phyloP scores from a whole-genome alignment of 805 yeast genomes.

The Yamadazyma philogaea region DNA sequence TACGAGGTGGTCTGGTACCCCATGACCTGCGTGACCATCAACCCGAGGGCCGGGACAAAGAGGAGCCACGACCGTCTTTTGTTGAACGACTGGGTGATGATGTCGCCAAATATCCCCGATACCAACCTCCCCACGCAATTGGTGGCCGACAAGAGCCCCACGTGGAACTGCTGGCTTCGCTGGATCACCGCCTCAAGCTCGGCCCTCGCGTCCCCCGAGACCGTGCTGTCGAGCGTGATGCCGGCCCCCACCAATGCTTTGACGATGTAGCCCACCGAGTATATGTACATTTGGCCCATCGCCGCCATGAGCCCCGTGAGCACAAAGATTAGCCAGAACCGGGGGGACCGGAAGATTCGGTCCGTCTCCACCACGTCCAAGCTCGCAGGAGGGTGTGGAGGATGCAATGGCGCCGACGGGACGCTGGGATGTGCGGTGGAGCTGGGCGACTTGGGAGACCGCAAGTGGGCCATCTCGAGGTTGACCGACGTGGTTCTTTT shows the following conservation, averaged over 20 bases:
- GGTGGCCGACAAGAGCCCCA: constrained; percentile 63
- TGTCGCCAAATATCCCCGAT: constrained; percentile 65
- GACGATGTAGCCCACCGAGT: constrained; percentile 46
- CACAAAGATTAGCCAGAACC: constrained; percentile 39
- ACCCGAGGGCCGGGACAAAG: constrained; percentile 47
- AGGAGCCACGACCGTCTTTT: constrained; percentile 54
- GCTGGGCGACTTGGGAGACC: constrained; percentile 3
- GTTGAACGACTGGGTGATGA: constrained; percentile 44
- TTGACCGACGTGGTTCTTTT: constrained; percentile 8
- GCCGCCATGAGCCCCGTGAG: constrained; percentile 40
- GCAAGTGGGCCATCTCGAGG: constrained; percentile 12
- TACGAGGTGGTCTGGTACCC: constrained; percentile 37
- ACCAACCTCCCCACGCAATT: constrained; percentile 64
- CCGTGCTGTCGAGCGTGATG: constrained; percentile 23
- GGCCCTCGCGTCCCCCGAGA: constrained; percentile 9
- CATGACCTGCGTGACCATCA: constrained; percentile 49
- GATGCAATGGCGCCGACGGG: constrained; percentile 2
- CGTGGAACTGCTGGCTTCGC: constrained; percentile 65
- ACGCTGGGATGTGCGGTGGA: neutral
- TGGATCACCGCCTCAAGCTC: constrained; percentile 40
- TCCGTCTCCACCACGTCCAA: constrained; percentile 16
- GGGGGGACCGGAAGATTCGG: constrained; percentile 14
- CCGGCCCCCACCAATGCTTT: constrained; percentile 29
- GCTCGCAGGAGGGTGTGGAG: constrained; percentile 1
- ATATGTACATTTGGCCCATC: constrained; percentile 46